Evolutionary conservation across 768 basidiomycete species (phyloP).

Genomic region (Rhodocollybia butyracea): DNA sequence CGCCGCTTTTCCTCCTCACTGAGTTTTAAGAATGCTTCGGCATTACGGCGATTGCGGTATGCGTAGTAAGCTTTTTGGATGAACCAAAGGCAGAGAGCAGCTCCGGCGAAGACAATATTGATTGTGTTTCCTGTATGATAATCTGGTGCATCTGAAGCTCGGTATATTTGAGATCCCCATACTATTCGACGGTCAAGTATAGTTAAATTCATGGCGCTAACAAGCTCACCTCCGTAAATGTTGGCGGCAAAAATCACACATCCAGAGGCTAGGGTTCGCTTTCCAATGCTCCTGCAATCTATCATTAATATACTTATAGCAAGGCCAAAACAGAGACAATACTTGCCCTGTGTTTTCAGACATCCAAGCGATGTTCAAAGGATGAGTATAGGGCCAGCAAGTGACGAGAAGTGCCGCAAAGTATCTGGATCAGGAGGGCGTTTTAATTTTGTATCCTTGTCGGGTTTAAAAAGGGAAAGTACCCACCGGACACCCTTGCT

Average conservation of each 20-base stretch:
- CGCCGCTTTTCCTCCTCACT: constrained; percentile 20
- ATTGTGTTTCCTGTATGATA: constrained; percentile 26
- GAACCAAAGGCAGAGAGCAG: not conserved
- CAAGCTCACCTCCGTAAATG: constrained; percentile 12
- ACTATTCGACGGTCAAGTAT: constrained; percentile 22
- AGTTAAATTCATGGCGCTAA: not conserved
- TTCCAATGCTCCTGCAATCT: constrained; percentile 25
- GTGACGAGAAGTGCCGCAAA: constrained; percentile 32
- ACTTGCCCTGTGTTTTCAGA: constrained; percentile 33
- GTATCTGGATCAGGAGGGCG: constrained; percentile 19
- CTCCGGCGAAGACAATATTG: constrained; percentile 8
- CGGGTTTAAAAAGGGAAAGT: not conserved
- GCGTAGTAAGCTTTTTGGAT: constrained; percentile 15
- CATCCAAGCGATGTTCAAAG: constrained; percentile 37
- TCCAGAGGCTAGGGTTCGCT: constrained; percentile 32
- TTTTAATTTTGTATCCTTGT: too few relatives aligned
- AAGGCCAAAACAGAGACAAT: not conserved
- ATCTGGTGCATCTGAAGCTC: constrained; percentile 32
- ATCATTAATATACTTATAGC: not conserved
- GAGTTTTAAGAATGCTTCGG: constrained; percentile 15
- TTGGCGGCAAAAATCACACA: constrained; percentile 32
- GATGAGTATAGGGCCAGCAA: constrained; percentile 36
- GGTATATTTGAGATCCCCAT: constrained; percentile 34
- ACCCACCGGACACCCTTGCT: constrained; percentile 26
- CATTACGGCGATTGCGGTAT: constrained; percentile 6